Conservation (phyloP, 1,284 basidiomycete genomes). For the Leccinum ambiguum region DNA sequence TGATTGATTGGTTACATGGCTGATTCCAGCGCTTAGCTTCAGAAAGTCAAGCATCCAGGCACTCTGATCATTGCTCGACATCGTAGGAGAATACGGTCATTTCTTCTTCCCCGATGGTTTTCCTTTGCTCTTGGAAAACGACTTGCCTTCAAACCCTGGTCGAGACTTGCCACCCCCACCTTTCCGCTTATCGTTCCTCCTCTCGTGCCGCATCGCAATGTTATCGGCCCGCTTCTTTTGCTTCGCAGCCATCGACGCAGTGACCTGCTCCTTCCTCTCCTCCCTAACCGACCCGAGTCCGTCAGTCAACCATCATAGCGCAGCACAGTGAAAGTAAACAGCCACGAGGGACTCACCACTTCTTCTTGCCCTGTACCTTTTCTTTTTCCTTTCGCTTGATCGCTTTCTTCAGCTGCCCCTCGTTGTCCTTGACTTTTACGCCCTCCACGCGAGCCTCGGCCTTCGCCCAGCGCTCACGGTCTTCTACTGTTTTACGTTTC, state of each 20-base stretch:
- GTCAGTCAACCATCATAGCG: slow-evolving; percentile 6
- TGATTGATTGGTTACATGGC: too few species aligned
- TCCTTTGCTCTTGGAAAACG: slow-evolving; percentile 52
- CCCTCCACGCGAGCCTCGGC: slow-evolving; percentile 83
- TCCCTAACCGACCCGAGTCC: slow-evolving; percentile 53
- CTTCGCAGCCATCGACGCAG: slow-evolving; percentile 72
- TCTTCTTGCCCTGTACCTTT: slow-evolving; percentile 79
- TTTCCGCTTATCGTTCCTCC: slow-evolving; percentile 73
- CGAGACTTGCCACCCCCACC: slow-evolving; percentile 71
- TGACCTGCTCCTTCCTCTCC: slow-evolving; percentile 78
- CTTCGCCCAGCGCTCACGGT: slow-evolving; percentile 84
- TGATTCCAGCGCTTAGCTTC: background rate
- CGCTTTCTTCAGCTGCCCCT: slow-evolving; percentile 82
- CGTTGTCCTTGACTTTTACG: slow-evolving; percentile 85
- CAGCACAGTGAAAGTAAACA: background rate
- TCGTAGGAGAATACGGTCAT: slow-evolving; percentile 10
- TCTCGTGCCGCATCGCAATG: slow-evolving; percentile 78
- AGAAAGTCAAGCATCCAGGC: background rate
- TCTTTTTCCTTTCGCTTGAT: slow-evolving; percentile 88
- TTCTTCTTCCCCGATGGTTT: slow-evolving; percentile 21
- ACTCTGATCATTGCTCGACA: too few species aligned
- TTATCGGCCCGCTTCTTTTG: slow-evolving; percentile 91
- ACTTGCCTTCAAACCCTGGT: slow-evolving; percentile 82
- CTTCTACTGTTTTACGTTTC: slow-evolving; percentile 74
- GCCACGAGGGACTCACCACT: slow-evolving; percentile 60